Percentiles rank a stretch among this genome's conserved stretches.
Conservation (phyloP, 2,329 filamentous ascomycete species). For the Aspergillus sp. region DNA sequence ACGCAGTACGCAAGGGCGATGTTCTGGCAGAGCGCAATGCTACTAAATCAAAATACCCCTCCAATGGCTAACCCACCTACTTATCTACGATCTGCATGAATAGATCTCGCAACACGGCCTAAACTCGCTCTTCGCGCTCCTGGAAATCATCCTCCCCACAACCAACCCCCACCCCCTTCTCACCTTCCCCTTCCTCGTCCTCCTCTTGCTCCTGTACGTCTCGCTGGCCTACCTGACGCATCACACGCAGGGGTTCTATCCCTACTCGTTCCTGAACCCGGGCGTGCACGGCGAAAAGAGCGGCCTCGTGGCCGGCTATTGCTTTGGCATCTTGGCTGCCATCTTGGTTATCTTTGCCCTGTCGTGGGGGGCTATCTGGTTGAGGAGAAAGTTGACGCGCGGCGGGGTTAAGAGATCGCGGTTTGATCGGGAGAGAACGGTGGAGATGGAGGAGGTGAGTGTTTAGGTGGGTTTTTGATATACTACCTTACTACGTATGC, state of each 20-base stretch:
- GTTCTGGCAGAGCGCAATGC: no score
- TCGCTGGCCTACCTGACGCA: conserved; percentile 71
- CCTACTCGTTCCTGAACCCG: conserved; percentile 76
- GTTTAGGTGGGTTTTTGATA: conserved; percentile 1
- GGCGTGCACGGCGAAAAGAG: conserved; percentile 44
- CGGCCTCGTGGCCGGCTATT: conserved; percentile 63
- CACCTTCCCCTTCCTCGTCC: conserved; percentile 65
- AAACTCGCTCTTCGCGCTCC: conserved; percentile 71
- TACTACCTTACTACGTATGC: background rate
- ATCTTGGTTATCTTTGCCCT: conserved; percentile 55
- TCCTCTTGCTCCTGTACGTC: conserved; percentile 72
- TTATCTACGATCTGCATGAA: no score
- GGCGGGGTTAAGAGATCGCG: conserved; percentile 25
- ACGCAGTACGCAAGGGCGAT: no score
- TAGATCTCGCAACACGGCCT: conserved; percentile 71
- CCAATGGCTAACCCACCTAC: no score
- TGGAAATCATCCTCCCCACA: conserved; percentile 70
- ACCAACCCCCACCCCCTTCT: conserved; percentile 63
- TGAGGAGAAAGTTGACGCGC: conserved; percentile 49
- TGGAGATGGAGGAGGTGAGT: conserved; percentile 9
- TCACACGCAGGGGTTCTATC: conserved; percentile 69
- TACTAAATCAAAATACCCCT: no score
- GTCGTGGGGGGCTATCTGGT: conserved; percentile 53
- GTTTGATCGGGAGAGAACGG: conserved; percentile 15
- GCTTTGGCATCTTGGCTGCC: conserved; percentile 58